Base-by-base conservation (phyloP, 1,139 yeast genomes). In the Debaryomyces sp. region DNA sequence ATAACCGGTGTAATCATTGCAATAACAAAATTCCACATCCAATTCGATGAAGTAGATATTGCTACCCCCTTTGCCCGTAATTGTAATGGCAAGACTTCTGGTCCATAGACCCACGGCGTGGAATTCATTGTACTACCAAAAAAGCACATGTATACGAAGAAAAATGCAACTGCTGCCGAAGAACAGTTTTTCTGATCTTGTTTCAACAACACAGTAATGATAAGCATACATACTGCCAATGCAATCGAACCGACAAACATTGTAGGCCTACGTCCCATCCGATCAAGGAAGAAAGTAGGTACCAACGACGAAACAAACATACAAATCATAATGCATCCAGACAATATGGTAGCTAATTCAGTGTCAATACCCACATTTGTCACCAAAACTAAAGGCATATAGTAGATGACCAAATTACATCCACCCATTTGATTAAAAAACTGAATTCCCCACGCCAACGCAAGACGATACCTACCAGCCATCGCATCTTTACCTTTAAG, bases 251-350 rank as follows among this genome's bases (percentile, higher is more conserved):
- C 26, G 9, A 23, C 26, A 23, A 23, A 23, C 26, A 23, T 23
- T 7, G 26, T 23, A 7, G 26, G 26, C 26, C 35, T 15, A 21
- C 43, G 15, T 7, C 35, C 35, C 15, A 32, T 13, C 15, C 35
- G 6, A 17, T 32, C 35, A 17, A 17, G 18, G 18, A 32, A 32
- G 10, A 32, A 13, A 12, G 35, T 13, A 6, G 35, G 35, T 9
- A 32, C 35, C 18, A 32, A 13, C 8, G 35, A 8, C 18, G 18
- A 6, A 17, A 32, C 18, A 7, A 76, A 77, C 61, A 76, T 76
- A 4, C 84, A 77, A 27, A 82, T 80, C 53, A 78, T 65, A 27
- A 85, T 77, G 24, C 78, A 78, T 68, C 83, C 84, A 55, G 82
- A 82, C 53, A 50, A 80, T 77, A 75, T 58, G 21, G 54, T 58